Evolutionary conservation across 2,329 filamentous ascomycete species (phyloP).

Genomic region (Penicillium sp.): DNA sequence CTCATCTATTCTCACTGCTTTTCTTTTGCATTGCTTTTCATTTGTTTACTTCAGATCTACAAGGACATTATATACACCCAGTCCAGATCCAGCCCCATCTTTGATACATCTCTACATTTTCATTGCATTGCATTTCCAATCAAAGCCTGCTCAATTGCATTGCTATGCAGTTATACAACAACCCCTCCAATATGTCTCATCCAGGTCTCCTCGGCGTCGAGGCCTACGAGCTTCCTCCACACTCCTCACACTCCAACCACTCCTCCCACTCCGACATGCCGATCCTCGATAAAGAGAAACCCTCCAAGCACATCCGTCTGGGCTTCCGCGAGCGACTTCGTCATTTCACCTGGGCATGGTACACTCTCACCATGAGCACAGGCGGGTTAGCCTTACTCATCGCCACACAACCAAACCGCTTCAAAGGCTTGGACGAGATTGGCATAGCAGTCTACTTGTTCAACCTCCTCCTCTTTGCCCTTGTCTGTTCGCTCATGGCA

Average conservation of each 20-base stretch:
- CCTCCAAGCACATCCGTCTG: constrained; percentile 16
- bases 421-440: constrained; percentile 66
- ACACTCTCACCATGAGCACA: constrained; percentile 74
- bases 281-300: constrained; percentile 28
- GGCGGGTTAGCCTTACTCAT: constrained; percentile 70
- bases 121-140: neutral
- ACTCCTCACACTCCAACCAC: constrained; percentile 26
- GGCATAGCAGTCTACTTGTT: constrained; percentile 70
- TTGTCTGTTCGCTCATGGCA: constrained; percentile 59
- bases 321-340: constrained; percentile 31
- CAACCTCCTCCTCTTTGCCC: constrained; percentile 67
- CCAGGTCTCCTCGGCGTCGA: constrained; percentile 22
- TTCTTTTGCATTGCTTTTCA: constrained; percentile 9
- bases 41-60: constrained; percentile 1
- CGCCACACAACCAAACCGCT: constrained; percentile 65
- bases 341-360: constrained; percentile 75
- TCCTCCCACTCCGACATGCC: constrained; percentile 26
- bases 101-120: neutral
- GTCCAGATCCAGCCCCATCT: neutral
- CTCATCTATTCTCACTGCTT: neutral
- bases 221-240: constrained; percentile 22
- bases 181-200: constrained; percentile 15
- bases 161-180: neutral
- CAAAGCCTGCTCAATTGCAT: neutral
- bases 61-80: neutral